Evolutionary conservation across 2,329 filamentous ascomycete genomes (phyloP), one percentile per base, ranked within the genome.

Genomic region (Aspergillus candidus): DNA sequence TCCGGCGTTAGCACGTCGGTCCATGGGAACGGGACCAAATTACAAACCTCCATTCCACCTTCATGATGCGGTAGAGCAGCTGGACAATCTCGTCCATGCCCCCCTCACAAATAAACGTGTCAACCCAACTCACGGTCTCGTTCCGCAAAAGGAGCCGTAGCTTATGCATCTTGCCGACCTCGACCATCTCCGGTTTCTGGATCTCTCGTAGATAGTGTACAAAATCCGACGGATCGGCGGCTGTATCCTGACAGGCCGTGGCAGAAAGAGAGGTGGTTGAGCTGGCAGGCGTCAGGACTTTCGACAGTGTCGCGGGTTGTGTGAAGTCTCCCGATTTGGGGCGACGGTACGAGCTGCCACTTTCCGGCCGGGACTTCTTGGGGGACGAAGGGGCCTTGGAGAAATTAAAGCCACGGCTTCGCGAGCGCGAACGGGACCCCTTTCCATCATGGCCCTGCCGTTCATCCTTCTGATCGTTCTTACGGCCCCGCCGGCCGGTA

Each of bases 151-250:
- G 71, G 14, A 96, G 76, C 11, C 91, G 82, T 36, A 98, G 76
- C 69, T 97, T 97, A 70, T 97, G 93, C 31, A 98, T 71, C 63
- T 93, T 91, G 35, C 90, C 89, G n/a, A 97, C 87, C 64, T 97
- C 91, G 8, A 96, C 84, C 32, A 82, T 73, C 57, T 93, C 80
- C 0, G 89, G 89, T 67, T 88, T 85, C 54, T 83, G 84, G 1
- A 86, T 83, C 65, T 88, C 90, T 57, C 80, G 79, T 55, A 96
- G 71, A 62, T 96, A 95, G 15, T 79, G 75, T 32, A 97, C 89
- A 68, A 94, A 95, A 59, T 96, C 88, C 34, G 80, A 77, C 0
- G 90, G 88, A 6, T 82, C 77, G 41, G 87, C 82, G 36, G 87
- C 79, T 43, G 83, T 81, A 57, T 88, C 88, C 44, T 84, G 80